A percentile compares a stretch with the other conserved stretches of the same genome.
These are phyloP conservation scores for Epicoccum nigrum DNA, from an alignment of 2,329 filamentous ascomycete species.

Conservation along the genomic window DNA sequence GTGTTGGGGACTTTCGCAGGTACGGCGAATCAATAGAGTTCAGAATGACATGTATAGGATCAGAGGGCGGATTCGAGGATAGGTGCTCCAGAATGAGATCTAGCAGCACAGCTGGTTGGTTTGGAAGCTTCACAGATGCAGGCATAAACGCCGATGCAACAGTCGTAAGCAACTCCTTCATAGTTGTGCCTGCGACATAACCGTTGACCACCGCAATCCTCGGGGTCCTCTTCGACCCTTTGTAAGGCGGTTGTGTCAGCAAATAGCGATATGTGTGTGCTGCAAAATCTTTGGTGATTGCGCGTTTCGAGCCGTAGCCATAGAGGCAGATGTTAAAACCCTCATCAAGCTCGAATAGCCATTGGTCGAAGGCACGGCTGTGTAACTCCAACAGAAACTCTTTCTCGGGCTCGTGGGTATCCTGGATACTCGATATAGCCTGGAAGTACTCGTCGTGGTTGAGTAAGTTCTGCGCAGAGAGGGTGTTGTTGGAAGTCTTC, in stretches of 20 bases:
- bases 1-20: conserved; percentile 72
- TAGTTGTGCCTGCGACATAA: conserved; percentile 69
- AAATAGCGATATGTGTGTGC: conserved; percentile 66
- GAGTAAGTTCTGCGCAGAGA: conserved; percentile 75
- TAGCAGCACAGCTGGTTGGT: conserved; percentile 72
- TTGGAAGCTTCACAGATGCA: conserved; percentile 60
- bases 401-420: conserved; percentile 74
- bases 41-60: conserved; percentile 70
- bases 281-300: conserved; percentile 76
- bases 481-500: conserved; percentile 86
- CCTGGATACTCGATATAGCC: conserved; percentile 66
- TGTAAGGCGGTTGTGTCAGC: conserved; percentile 32
- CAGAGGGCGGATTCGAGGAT: conserved; percentile 46
- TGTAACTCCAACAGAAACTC: conserved; percentile 77
- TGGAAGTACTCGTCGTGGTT: conserved; percentile 92
- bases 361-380: conserved; percentile 83
- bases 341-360: conserved; percentile 86
- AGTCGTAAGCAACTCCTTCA: conserved; percentile 73
- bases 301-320: conserved; percentile 88
- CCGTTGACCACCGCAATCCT: conserved; percentile 87
- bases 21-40: conserved; percentile 85
- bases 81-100: conserved; percentile 70
- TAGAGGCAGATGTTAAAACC: conserved; percentile 89
- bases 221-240: conserved; percentile 48
- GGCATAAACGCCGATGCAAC: conserved; percentile 68